Conservation (phyloP, 2,329 filamentous ascomycete genomes). For the Trichoderma koningiopsis region DNA sequence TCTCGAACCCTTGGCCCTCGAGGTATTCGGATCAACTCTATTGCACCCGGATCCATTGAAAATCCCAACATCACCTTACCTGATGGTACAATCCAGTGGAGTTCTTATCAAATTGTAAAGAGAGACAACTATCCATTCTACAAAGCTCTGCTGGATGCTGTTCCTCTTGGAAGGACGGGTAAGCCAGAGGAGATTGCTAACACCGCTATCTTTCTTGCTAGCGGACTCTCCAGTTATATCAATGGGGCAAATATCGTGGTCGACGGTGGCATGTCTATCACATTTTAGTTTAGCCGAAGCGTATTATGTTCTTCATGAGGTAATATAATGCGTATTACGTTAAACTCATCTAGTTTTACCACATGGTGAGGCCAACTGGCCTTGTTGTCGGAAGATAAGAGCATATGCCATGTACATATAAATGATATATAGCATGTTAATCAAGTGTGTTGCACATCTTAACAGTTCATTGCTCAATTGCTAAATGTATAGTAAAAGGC, state of each 20-base stretch:
- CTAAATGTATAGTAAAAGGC: not conserved
- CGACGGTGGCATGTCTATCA: conserved; percentile 30
- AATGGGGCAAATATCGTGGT: conserved; percentile 31
- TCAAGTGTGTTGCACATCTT: not conserved
- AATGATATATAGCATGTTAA: not conserved
- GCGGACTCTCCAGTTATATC: conserved; percentile 30
- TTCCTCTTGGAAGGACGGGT: conserved; percentile 29
- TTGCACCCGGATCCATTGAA: conserved; percentile 32
- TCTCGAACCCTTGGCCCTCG: conserved; percentile 28
- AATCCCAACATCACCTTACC: conserved; percentile 25
- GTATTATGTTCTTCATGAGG: too few species aligned
- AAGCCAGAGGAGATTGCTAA: conserved; percentile 32
- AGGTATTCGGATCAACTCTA: conserved; percentile 33
- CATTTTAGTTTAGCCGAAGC: not conserved
- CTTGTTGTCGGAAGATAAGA: not conserved
- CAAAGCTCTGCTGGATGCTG: conserved; percentile 6
- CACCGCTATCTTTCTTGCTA: conserved; percentile 32
- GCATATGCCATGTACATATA: not conserved
- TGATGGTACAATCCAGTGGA: conserved; percentile 31
- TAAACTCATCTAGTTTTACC: too few species aligned
- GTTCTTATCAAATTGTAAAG: conserved; percentile 27
- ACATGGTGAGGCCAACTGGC: not conserved
- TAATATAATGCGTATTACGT: not conserved
- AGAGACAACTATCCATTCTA: conserved; percentile 24
- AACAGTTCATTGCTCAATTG: not conserved